Base-by-base conservation (phyloP, 257 asterid genomes). In the Rubia yunnanensis region DNA sequence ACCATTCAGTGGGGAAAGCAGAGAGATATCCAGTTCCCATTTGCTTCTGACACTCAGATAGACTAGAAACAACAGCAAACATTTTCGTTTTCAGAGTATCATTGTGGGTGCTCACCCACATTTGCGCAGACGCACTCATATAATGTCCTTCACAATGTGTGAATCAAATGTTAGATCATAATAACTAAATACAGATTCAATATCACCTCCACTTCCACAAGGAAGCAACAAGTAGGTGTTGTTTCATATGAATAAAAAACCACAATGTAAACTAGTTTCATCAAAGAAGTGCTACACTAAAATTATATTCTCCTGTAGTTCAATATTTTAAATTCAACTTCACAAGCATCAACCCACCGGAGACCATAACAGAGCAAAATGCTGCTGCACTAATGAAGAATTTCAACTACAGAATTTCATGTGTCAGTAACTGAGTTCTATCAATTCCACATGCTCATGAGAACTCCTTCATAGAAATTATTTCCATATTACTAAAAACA, bases 31-130 rank as follows among this genome's bases (percentile, higher is more conserved):
- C 97, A 9, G 89, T 70, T 23, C 95, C 91, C 61, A 94, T 77
- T 73, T 86, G 72, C 73, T 81, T 69, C 63, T 94, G 99, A 70
- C 99, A 94, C 6, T 61, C 58, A 13, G 89, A 85, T 2, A 94
- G 81, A 59, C 75, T 80, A 41, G 94, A 82, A 61, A 88, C 91
- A 14, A 94, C 67, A 1, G 80, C 81, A 35, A 56, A 63, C 97
- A 90, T 90, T 62, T 82, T 88, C 49, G 18, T 39, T 71, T 76
- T 76, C 59, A 90, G 87, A 58, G 71, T 83, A 9, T 77, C 92
- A 17, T 94, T 81, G 41, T 82, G 82, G 7, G 95, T 90, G 77
- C 97, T 86, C 18, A 96, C 95, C 96, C 97, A 94, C 96, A 87
- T 82, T 15, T 78, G 88, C 20, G 99, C 95, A 7, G 95, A 64